phyloP scores from a whole-genome alignment of 2,329 filamentous ascomycete genomes.

The Trichoderma sp. region DNA sequence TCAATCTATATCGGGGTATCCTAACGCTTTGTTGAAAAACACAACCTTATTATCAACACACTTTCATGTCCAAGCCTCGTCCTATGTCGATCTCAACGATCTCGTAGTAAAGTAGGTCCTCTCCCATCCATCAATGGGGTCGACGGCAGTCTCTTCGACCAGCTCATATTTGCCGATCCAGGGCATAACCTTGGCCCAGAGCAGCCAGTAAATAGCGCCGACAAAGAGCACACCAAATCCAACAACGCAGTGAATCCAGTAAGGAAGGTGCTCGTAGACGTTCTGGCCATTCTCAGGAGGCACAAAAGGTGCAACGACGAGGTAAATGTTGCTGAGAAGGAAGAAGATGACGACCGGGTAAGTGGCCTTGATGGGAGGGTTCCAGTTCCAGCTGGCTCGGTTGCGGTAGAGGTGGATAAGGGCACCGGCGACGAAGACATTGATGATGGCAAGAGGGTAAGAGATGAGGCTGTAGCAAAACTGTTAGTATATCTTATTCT shows the following conservation, averaged over 20 bases:
- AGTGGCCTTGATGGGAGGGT: constrained; percentile 56
- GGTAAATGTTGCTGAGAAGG: constrained; percentile 61
- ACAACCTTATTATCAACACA: not conserved
- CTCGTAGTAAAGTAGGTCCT: constrained; percentile 53
- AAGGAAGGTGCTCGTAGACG: constrained; percentile 56
- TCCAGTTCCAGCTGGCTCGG: constrained; percentile 51
- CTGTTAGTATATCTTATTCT: constrained; percentile 14
- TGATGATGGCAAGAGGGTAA: constrained; percentile 62
- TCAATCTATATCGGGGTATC: constrained; percentile 22
- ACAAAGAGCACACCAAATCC: constrained; percentile 56
- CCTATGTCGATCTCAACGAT: constrained; percentile 33
- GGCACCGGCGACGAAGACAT: constrained; percentile 55
- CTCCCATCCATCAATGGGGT: constrained; percentile 65
- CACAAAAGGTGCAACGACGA: constrained; percentile 61
- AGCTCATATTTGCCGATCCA: constrained; percentile 57
- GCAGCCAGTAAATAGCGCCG: constrained; percentile 57
- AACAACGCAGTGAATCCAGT: constrained; percentile 60
- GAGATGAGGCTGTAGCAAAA: constrained; percentile 55
- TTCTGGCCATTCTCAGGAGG: constrained; percentile 54
- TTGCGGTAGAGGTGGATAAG: constrained; percentile 56
- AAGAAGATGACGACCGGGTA: constrained; percentile 60
- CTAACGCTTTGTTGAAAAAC: constrained; percentile 9
- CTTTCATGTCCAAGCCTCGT: not conserved
- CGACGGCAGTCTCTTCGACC: constrained; percentile 54
- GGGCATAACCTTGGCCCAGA: constrained; percentile 57